Base-by-base conservation (phyloP, 129 eudicot species). In the Cynara cardunculus region DNA sequence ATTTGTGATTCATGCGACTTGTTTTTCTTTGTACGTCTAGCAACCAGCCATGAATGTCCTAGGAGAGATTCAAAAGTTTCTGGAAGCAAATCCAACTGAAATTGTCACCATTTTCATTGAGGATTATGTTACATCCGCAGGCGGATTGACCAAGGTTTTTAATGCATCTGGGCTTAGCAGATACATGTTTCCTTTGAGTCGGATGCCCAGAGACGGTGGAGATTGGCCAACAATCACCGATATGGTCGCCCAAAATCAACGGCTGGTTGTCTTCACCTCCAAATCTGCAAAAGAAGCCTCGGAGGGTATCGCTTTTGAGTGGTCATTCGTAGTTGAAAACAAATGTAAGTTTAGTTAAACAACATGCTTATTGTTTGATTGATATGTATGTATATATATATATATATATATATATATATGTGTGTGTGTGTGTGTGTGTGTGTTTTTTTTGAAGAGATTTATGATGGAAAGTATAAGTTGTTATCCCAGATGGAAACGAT, bases 211-310 rank as follows among this genome's bases (percentile, higher is more conserved):
- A 86, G 83, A 88, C 28, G 97, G 99, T 11, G 86, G 81, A 46
- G 97, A 95, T 73, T 95, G 99, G 99, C 97, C 97, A 2, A 84
- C 88, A 16, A 89, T 95, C 72, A 90, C 88, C 65, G 99, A 95
- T 70, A 95, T 95, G 99, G 87, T 87, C 73, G 27, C 69, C 22
- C 75, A 53, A 41, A 92, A 95, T 85, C 97, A 92, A 67, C 93
- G 99, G 1, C 61, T 95, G 61, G 76, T 95, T n/a, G 97, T 95
- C 73, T 95, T 95, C 80, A 90, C 97, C 21, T 95, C 99, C 53
- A 81, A 65, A 39, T 21, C 85, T 26, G 62, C 89, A 11, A 92
- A 92, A 85, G 99, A 95, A 78, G 87, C 93, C 4, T 75, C 93
- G 0, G 97, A 92, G 81, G 89, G 90, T 64, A 82, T 94, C 25